These are phyloP conservation scores for Cryptosporidium tyzzeri DNA, from an alignment of 169 alveolate genomes.

Conservation along the genomic window DNA sequence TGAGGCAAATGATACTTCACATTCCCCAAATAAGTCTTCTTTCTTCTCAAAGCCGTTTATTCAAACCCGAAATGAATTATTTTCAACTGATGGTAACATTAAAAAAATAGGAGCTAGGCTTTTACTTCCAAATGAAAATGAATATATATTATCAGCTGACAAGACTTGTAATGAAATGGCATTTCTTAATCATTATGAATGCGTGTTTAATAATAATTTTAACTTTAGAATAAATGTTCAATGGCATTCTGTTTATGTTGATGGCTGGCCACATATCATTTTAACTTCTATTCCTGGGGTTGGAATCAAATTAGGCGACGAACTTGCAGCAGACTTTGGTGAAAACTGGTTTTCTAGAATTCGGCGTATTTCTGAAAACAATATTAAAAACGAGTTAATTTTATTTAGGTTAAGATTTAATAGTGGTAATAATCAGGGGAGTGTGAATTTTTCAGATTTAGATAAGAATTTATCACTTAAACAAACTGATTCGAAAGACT, in stretches of 20 bases:
- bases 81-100: slow-evolving; percentile 33
- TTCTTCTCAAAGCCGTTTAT: slow-evolving; percentile 17
- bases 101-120: slow-evolving; percentile 66
- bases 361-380: slow-evolving; percentile 84
- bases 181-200: slow-evolving; percentile 90
- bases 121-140: slow-evolving; percentile 86
- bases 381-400: slow-evolving; percentile 82
- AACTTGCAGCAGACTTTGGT: slow-evolving; percentile 92
- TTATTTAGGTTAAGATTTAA: slow-evolving; percentile 5
- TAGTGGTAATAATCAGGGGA: not conserved
- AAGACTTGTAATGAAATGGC: slow-evolving; percentile 90
- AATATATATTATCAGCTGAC: slow-evolving; percentile 89
- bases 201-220: slow-evolving; percentile 86
- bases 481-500: not conserved
- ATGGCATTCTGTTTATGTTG: slow-evolving; percentile 90
- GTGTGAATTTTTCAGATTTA: not conserved
- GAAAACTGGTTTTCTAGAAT: slow-evolving; percentile 90
- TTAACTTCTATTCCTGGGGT: slow-evolving; percentile 86
- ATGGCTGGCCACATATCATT: slow-evolving; percentile 91
- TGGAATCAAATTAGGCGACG: slow-evolving; percentile 90
- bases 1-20: slow-evolving; percentile 35
- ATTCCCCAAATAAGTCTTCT: slow-evolving; percentile 21
- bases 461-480: not conserved
- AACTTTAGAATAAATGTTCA: slow-evolving; percentile 87
- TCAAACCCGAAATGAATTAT: not conserved